Base-by-base conservation (phyloP, 495 filamentous ascomycete genomes). In the Trichoderma erinaceum region DNA sequence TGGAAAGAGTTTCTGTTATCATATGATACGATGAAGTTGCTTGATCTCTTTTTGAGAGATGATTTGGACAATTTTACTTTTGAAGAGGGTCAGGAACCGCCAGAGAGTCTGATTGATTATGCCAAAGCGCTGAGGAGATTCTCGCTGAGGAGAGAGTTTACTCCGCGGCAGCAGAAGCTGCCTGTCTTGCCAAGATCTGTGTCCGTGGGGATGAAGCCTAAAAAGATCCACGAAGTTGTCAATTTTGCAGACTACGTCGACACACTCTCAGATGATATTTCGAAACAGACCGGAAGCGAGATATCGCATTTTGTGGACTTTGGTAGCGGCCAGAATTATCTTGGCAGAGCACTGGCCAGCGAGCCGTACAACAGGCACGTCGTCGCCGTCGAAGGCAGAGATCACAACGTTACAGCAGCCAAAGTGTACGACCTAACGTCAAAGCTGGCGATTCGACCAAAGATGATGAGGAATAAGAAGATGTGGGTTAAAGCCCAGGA, bases 251-350 rank as follows among this genome's bases (percentile, higher is more conserved):
- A 82, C 52, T 82, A 85, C 70, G 82, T 87, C 66, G 80, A 84
- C 66, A 72, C 78, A 43, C 81, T 91, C 21, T 83, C 85, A 4
- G 78, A 80, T 43, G 78, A 84, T 29, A 78, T 88, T 67, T 74
- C 78, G 50, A 63, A 71, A 3, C 70, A 72, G 3, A 75, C 74
- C 41, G 73, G 74, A n/a, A 72, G 66, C 66, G 70, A 74, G n/a
- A 88, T 97, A 65, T 92, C 92, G 0, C 93, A 98, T 79, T 85
- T 97, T 67, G 87, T 97, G 66, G 95, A 99, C 77, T 97, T 97
- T 76, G 95, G 95, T 27, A 96, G 92, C 64, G 95, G 95, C 0
- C 95, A 97, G 73, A 97, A 95, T 71, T 99, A 99, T 74, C 86
- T 99, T 1, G 93, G 95, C 13, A 86, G 95, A 56, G 89, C 91